Percentiles rank a stretch among this genome's conserved stretches.
These are phyloP conservation scores for Cylindrodendrum hubeiense DNA, from an alignment of 2,329 filamentous ascomycete species.

Conservation along the genomic window DNA sequence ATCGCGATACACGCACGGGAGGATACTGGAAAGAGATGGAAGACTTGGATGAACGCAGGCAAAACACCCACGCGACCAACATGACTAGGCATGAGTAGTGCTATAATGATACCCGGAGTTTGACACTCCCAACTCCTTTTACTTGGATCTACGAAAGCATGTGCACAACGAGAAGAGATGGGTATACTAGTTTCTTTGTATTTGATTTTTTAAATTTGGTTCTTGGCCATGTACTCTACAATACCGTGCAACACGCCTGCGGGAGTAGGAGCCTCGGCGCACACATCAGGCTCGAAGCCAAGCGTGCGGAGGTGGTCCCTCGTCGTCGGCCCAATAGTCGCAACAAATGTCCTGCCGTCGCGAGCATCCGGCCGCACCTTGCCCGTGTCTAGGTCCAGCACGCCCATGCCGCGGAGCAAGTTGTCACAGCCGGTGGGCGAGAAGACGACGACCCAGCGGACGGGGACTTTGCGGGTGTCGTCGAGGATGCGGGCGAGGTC, in stretches of 20 bases:
- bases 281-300: conserved; percentile 80
- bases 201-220: conserved; percentile 31
- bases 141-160: not conserved
- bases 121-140: conserved; percentile 40
- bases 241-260: conserved; percentile 83
- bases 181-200: conserved; percentile 13
- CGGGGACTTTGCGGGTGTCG: conserved; percentile 53
- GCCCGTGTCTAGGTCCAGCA: conserved; percentile 61
- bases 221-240: conserved; percentile 44
- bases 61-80: not conserved
- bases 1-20: not conserved
- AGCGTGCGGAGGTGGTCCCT: conserved; percentile 79
- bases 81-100: conserved; percentile 31
- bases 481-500: conserved; percentile 70
- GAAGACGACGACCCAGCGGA: conserved; percentile 82
- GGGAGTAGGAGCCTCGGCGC: conserved; percentile 83
- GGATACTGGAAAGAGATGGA: not conserved
- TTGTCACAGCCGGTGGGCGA: conserved; percentile 74
- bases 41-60: not conserved
- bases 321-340: conserved; percentile 95
- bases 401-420: conserved; percentile 66
- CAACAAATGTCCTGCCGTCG: conserved; percentile 71
- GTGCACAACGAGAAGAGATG: not conserved
- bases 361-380: conserved; percentile 48
- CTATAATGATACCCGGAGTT: conserved; percentile 46